A percentile compares a stretch with the other conserved stretches of the same genome.
Evolutionary conservation across 2,329 filamentous ascomycete species (phyloP).

Genomic region (Pyricularia grisea): DNA sequence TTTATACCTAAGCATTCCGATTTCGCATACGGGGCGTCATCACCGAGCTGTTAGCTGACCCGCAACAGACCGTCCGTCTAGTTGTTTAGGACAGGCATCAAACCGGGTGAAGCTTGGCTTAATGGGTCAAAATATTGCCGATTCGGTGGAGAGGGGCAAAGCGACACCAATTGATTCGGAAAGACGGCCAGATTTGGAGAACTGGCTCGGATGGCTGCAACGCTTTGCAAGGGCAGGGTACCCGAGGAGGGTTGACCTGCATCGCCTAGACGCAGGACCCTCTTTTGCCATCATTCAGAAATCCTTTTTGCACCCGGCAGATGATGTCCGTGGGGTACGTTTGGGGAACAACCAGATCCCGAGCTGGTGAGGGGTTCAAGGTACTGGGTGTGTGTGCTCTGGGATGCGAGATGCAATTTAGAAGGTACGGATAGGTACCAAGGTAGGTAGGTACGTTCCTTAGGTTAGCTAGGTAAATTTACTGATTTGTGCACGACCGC

Average conservation of each 20-base stretch:
- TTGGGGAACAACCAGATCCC: slow-evolving; percentile 1
- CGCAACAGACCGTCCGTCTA: not conserved
- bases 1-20: not conserved
- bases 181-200: slow-evolving; percentile 8
- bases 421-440: no score
- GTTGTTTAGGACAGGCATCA: not conserved
- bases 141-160: not conserved
- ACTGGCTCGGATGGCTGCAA: not conserved
- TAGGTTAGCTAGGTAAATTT: no score
- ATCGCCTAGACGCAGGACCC: slow-evolving; percentile 8
- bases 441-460: no score
- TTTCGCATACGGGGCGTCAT: not conserved
- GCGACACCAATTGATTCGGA: not conserved
- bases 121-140: not conserved
- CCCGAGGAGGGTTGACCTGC: not conserved
- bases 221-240: not conserved
- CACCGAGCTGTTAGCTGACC: not conserved
- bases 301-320: slow-evolving; percentile 1
- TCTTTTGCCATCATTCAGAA: not conserved
- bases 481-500: no score
- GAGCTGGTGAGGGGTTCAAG: not conserved
- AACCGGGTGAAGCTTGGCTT: not conserved
- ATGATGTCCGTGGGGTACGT: not conserved
- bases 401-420: no score
- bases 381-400: not conserved